Percentiles rank a stretch among this genome's conserved stretches.
Evolutionary conservation across 129 eudicot species (phyloP).

Genomic region (carrot (Daucus carota)): DH1_v3.0 NC_030384.2:44103001-44103500

Average conservation of each 20-base stretch:
- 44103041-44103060: slow-evolving; percentile 12
- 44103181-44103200: neutral
- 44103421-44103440: slow-evolving; percentile 22
- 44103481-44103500: slow-evolving; percentile 10
- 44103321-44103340: slow-evolving; percentile 26
- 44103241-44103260: slow-evolving; percentile 11
- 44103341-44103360: slow-evolving; percentile 4
- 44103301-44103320: slow-evolving; percentile 10
- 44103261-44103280: slow-evolving; percentile 9
- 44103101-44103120: slow-evolving; percentile 21
- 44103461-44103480: slow-evolving; percentile 17
- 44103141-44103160: slow-evolving; percentile 18
- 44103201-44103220: slow-evolving; percentile 1
- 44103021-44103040: slow-evolving; percentile 9
- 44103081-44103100: slow-evolving; percentile 10
- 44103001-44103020: neutral
- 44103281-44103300: slow-evolving; percentile 23
- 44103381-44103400: slow-evolving; percentile 2
- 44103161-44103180: slow-evolving; percentile 1
- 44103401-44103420: neutral
- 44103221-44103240: slow-evolving; percentile 8
- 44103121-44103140: slow-evolving; percentile 5
- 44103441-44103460: slow-evolving; percentile 14
- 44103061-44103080: slow-evolving; percentile 15
- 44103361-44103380: neutral